Base-by-base conservation (phyloP, 345 rosid genomes). In the Geranium rotundifolium region DNA sequence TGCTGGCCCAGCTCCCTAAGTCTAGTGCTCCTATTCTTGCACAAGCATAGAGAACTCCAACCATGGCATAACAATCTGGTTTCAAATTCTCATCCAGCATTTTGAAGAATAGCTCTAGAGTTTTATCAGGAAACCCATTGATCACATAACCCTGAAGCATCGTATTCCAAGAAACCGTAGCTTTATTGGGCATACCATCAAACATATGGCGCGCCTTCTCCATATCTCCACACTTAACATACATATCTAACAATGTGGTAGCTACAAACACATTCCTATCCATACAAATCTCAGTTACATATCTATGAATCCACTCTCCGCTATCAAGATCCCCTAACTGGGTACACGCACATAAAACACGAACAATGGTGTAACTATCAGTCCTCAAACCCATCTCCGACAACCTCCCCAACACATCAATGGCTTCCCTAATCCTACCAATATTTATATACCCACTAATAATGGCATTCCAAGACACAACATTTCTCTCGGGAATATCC, bases 121-220 rank as follows among this genome's bases (percentile, higher is more conserved):
- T 84, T 70, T 84, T 84, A 58, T 69, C 81, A 0, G 96, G 93
- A 54, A 74, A 64, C 56, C 96, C 88, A 46, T 86, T 83, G 1
- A 81, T 78, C 1, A 85, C 90, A 69, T 82, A 89, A 56, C 90
- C 89, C 62, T 87, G 91, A 77, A 89, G 82, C 86, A 87, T 85
- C 23, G 77, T 63, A 60, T 84, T 87, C 95, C 91, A 87, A 52
- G 86, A 69, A 61, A 85, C 86, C 29, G 79, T 63, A 74, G 85
- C 88, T 79, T 79, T 89, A 77, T 81, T 89, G 0, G 23, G 63
- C 80, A 84, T 76, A 4, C 58, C 68, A 59, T 89, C n/a, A n/a
- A 85, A 89, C 29, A 83, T 63, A 58, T 1, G n/a, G 6, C 76
- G 72, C 0, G 96, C 96, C 67, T 77, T 79, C 68, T 71, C 85